Base-by-base conservation (phyloP, 2,329 filamentous ascomycete species). In the Scorias spongiosa region DNA sequence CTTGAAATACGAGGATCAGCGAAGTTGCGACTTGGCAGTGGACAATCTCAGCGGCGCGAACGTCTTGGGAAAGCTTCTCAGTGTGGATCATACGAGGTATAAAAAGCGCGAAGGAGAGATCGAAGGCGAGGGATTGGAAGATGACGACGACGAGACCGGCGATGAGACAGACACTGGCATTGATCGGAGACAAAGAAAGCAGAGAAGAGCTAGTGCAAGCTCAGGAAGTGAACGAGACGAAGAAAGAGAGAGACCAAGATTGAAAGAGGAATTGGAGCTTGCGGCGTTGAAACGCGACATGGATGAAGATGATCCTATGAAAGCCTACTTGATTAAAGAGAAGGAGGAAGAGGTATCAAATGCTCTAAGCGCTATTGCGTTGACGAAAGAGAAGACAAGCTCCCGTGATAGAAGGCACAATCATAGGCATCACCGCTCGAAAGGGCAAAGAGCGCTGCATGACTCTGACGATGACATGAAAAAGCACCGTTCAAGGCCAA, bases 291-390 rank as follows among this genome's bases (percentile, higher is more conserved):
- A 93, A 42, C 68, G 75, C 43, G 80, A 89, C 12, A 55, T 59
- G 39, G 91, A 96, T 51, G 88, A 95, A 18, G 89, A 96, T 48
- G 91, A 98, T 61, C 91, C 91, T 0, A 98, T 98, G 91, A 95
- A 94, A 64, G 78, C 77, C 32, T 95, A 84, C 55, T 60, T 96
- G 50, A 78, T 95, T 42, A 76, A 89, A 50, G 83, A 93, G 64
- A 95, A 96, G 72, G 87, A 84, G 63, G 85, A 86, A 59, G 85
- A 94, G 60, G 75, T 94, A 10, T 78, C 82, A 44, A 74, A 75
- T 46, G 88, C 85, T 2, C 63, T 83, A 52, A 69, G 70, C 49
- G 72, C 64, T 52, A 59, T 72, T 42, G 69, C 70, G 39, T 72
- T 63, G 57, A 64, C 57, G 53, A 67, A 69, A 45, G 67, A 72